Percentiles rank a stretch among this genome's conserved stretches.
Evolutionary conservation across 306 rosid genomes (phyloP).

Genomic region (Gillenia trifoliata): DNA sequence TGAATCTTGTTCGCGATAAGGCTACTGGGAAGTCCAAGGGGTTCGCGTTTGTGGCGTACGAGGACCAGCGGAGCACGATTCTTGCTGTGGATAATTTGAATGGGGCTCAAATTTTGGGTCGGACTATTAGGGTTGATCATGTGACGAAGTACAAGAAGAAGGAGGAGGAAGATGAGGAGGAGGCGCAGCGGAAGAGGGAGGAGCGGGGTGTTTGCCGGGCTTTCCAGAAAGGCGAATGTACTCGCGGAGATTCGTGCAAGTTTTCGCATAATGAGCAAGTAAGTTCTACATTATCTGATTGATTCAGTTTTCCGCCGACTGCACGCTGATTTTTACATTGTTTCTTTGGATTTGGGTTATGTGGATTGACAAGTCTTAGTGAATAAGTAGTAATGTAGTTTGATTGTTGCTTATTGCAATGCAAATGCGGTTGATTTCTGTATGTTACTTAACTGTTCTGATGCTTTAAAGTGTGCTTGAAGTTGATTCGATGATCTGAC

Average conservation of each 20-base stretch:
- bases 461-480: neutral
- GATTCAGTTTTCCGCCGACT: neutral
- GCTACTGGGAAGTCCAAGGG: constrained; percentile 92
- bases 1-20: constrained; percentile 84
- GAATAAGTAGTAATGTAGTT: neutral
- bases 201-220: constrained; percentile 94
- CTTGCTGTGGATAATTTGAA: constrained; percentile 93
- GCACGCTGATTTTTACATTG: neutral
- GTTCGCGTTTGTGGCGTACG: constrained; percentile 82
- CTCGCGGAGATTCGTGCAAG: constrained; percentile 84
- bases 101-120: constrained; percentile 78
- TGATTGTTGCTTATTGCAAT: neutral
- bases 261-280: constrained; percentile 92
- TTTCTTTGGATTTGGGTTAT: neutral
- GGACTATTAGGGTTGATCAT: constrained; percentile 89
- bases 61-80: constrained; percentile 88
- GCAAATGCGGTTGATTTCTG: neutral
- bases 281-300: constrained; percentile 13
- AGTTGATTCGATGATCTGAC: neutral
- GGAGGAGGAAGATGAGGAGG: constrained; percentile 92
- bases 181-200: constrained; percentile 70
- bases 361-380: neutral
- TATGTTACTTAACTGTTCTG: neutral
- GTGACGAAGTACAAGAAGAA: constrained; percentile 75
- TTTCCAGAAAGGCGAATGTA: constrained; percentile 87